Percentiles rank a stretch among this genome's conserved stretches.
These are phyloP conservation scores for Teunomyces aglyptinius DNA, from an alignment of 805 yeast genomes.

Conservation along the genomic window DNA sequence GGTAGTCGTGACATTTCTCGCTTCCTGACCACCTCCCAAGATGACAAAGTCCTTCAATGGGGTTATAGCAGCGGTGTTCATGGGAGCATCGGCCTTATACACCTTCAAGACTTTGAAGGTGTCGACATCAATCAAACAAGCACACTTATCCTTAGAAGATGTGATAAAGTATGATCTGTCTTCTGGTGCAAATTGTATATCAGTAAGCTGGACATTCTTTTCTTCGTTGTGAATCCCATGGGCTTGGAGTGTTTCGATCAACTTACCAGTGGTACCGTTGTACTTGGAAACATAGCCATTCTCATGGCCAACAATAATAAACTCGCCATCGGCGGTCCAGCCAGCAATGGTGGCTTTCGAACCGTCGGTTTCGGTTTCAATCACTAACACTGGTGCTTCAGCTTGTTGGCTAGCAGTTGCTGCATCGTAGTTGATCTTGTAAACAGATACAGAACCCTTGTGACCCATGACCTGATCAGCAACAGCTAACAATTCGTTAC, in stretches of 20 bases:
- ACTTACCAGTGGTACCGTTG: constrained; percentile 73
- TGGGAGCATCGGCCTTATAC: constrained; percentile 84
- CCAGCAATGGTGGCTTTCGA: constrained; percentile 78
- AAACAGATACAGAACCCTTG: constrained; percentile 72
- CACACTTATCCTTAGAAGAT: constrained; percentile 86
- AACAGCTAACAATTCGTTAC: constrained; percentile 65
- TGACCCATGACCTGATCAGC: constrained; percentile 93
- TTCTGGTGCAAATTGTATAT: constrained; percentile 77
- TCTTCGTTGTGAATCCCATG: constrained; percentile 66
- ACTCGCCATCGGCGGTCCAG: constrained; percentile 75
- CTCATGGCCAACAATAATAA: constrained; percentile 81
- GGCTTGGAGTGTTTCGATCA: constrained; percentile 53
- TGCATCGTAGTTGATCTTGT: constrained; percentile 53
- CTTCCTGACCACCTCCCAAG: constrained; percentile 99
- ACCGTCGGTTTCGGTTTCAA: constrained; percentile 56
- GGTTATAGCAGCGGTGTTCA: constrained; percentile 93
- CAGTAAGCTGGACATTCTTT: constrained; percentile 57
- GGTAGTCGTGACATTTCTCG: constrained; percentile 97
- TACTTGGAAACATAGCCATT: constrained; percentile 84
- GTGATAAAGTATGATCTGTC: constrained; percentile 90
- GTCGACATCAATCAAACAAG: constrained; percentile 76
- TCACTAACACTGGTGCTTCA: constrained; percentile 56
- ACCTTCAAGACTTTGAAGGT: constrained; percentile 68
- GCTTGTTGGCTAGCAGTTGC: constrained; percentile 37
- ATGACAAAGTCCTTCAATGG: constrained; percentile 89